Percentiles rank a stretch among this genome's conserved stretches.
Evolutionary conservation across 306 rosid species (phyloP).

Genomic region (Cucumis melo): DNA sequence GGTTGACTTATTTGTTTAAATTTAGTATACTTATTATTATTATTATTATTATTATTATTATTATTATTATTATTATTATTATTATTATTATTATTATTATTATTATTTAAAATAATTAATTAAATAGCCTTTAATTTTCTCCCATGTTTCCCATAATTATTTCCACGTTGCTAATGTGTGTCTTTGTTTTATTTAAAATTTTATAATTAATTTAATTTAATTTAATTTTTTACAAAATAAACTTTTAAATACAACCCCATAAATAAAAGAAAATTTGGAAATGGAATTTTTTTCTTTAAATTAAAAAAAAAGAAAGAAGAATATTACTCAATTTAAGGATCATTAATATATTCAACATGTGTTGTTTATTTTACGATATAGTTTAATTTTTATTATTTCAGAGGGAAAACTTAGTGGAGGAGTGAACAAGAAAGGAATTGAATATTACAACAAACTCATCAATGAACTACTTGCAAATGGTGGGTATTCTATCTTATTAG

Average conservation of each 20-base stretch:
- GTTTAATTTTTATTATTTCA: not conserved
- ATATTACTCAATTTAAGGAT: not conserved
- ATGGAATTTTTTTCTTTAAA: not conserved
- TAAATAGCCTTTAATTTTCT: no score
- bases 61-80: no score
- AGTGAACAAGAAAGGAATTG: conserved; percentile 35
- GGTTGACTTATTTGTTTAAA: not conserved
- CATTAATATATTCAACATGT: not conserved
- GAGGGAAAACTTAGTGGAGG: conserved; percentile 58
- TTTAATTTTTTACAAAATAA: not conserved
- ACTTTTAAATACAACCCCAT: not conserved
- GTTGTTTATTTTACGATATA: not conserved
- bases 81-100: no score
- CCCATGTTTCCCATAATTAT: no score
- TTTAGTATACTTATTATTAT: no score
- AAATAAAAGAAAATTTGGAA: not conserved
- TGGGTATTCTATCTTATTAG: not conserved
- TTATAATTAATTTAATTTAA: not conserved
- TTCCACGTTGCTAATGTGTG: not conserved
- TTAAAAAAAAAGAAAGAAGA: no score
- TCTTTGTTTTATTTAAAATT: not conserved
- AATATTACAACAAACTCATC: conserved; percentile 51
- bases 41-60: no score
- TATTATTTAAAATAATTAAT: no score
- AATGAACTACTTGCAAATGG: conserved; percentile 40